Base-by-base conservation (phyloP, 345 rosid species). In the Xanthoceras sorbifolium region DNA sequence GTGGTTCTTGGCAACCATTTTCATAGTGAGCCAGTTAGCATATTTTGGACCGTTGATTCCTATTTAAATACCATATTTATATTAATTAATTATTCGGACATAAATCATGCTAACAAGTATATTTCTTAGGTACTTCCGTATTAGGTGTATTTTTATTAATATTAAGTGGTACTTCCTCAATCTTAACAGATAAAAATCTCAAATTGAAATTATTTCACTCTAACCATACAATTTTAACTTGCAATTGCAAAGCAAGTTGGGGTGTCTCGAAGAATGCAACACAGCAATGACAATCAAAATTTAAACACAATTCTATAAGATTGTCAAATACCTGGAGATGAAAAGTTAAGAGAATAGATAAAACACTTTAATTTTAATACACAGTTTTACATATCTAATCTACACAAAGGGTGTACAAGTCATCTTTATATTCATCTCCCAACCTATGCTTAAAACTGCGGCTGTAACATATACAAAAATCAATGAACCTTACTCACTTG, bases 351-450 rank as follows among this genome's bases (percentile, higher is more conserved):
- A 67, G 23, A 61, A 72, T 17, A 17, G 3, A 22, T 5, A 11
- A n/a, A 32, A 40, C 15, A 42, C 68, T 36, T 3, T 5, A 46
- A 63, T n/a, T 36, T 62, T 2, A 20, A 44, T 22, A 60, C 60
- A 78, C 48, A 38, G 40, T 63, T 78, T 71, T 75, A 75, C 74
- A 78, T 20, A 18, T 28, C 32, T 78, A 71, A 70, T 70, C 57
- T 71, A 59, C 69, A 64, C 29, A 14, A 46, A 15, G 29, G 32
- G 31, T 67, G 60, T 28, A 48, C 9, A 40, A 71, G 20, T 60
- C 67, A 42, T 46, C 48, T 64, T 69, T 70, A 60, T 48, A 38
- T 75, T 78, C 38, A 25, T 46, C 48, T 17, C 25, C 62, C 18
- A 8, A 18, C 55, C 81, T 64, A 69, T 57, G 38, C 29, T 68